phyloP scores from a whole-genome alignment of 768 basidiomycete species.

The Leccinum fibrillosum region DNA sequence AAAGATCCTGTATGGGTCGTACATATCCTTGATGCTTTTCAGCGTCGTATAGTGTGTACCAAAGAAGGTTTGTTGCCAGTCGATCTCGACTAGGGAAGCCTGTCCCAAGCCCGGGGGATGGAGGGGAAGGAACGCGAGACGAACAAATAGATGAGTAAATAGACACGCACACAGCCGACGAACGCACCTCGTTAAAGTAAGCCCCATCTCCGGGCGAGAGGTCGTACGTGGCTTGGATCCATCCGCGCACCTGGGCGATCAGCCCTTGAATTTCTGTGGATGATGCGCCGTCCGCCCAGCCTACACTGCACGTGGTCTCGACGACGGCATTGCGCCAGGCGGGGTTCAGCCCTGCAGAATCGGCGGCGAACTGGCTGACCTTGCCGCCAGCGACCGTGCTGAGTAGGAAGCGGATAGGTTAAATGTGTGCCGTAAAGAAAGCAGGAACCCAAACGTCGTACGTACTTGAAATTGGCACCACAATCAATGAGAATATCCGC shows the following conservation, averaged over 20 bases:
- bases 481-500: constrained; percentile 16
- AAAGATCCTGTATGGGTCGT: constrained; percentile 45
- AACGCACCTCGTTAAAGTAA: constrained; percentile 45
- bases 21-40: constrained; percentile 41
- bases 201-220: constrained; percentile 35
- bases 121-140: no score
- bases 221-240: constrained; percentile 27
- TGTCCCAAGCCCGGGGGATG: no score
- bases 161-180: not conserved
- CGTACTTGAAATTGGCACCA: not conserved
- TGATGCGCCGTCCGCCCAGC: constrained; percentile 6
- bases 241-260: constrained; percentile 1
- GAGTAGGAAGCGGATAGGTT: no score
- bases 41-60: constrained; percentile 41
- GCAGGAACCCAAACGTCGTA: not conserved
- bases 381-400: constrained; percentile 32
- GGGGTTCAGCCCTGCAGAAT: constrained; percentile 40
- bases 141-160: no score
- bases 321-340: constrained; percentile 42
- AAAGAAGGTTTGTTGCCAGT: constrained; percentile 45
- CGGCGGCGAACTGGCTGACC: constrained; percentile 34
- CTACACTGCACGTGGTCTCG: constrained; percentile 18
- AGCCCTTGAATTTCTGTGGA: not conserved
- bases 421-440: no score
- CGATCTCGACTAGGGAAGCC: constrained; percentile 42